These are phyloP conservation scores for Sporisorium exsertum DNA, from an alignment of 1,284 basidiomycete genomes.

Conservation along the genomic window DNA sequence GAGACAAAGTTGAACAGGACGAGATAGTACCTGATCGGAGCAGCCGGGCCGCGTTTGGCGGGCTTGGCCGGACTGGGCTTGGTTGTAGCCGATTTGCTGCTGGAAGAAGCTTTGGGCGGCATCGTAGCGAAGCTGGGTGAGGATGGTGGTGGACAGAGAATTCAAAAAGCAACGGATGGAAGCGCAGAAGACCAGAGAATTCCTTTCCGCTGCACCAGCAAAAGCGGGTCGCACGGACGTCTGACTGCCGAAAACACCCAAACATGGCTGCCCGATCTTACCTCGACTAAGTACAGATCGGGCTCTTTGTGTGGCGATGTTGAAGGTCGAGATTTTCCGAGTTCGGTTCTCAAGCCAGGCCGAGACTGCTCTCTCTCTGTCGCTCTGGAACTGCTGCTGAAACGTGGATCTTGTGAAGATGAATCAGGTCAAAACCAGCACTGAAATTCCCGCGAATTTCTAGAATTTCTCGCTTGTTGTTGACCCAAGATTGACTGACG, in stretches of 20 bases:
- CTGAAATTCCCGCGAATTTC: neutral
- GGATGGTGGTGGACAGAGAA: neutral
- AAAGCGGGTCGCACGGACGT: conserved; percentile 20
- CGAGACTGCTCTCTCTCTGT: no score
- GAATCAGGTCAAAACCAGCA: neutral
- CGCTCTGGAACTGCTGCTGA: neutral
- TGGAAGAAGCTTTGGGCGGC: conserved; percentile 37
- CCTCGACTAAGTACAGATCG: no score
- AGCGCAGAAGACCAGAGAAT: neutral
- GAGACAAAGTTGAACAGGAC: conserved; percentile 59
- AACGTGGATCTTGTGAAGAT: neutral
- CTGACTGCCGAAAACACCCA: neutral
- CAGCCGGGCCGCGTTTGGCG: conserved; percentile 32
- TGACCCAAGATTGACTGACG: neutral
- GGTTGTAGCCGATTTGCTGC: conserved; percentile 20
- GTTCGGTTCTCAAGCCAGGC: neutral
- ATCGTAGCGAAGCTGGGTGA: conserved; percentile 8
- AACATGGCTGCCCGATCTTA: no score
- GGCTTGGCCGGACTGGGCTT: conserved; percentile 32
- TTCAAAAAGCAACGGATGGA: no score
- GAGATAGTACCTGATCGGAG: conserved; percentile 49
- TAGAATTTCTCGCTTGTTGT: conserved; percentile 3
- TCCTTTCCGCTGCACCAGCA: neutral
- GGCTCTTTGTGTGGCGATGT: no score
- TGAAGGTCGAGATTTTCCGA: neutral